Conservation (phyloP, 2,329 filamentous ascomycete species). For the Sporothrix brasiliensis region DNA sequence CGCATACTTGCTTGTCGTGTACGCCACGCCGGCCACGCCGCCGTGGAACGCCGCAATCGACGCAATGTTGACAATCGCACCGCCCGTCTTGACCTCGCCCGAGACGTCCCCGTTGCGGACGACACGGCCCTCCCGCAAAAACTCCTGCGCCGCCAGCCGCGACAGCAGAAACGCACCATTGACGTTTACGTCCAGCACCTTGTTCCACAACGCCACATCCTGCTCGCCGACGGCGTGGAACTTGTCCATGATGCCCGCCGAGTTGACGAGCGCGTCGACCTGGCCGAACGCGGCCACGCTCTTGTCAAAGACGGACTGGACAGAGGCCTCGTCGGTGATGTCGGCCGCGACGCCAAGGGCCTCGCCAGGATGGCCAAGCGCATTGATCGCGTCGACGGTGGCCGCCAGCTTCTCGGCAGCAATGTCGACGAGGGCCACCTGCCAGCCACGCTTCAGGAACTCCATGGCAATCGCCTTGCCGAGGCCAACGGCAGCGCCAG, state of each 20-base stretch:
- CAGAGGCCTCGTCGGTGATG: constrained; percentile 42
- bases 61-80: constrained; percentile 25
- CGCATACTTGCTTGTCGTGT: constrained; percentile 40
- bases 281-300: constrained; percentile 42
- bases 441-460: constrained; percentile 18
- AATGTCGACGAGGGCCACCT: constrained; percentile 26
- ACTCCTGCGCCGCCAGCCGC: background rate
- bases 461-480: constrained; percentile 17
- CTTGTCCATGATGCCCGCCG: constrained; percentile 60
- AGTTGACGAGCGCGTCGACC: constrained; percentile 62
- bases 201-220: constrained; percentile 54
- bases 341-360: constrained; percentile 32
- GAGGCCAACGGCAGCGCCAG: constrained; percentile 22
- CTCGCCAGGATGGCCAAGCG: background rate
- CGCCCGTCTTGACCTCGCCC: background rate
- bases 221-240: constrained; percentile 57
- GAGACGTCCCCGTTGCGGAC: constrained; percentile 2
- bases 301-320: constrained; percentile 40
- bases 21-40: constrained; percentile 34
- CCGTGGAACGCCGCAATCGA: constrained; percentile 21
- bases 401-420: background rate
- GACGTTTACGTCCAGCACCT: constrained; percentile 59
- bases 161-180: constrained; percentile 54
- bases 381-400: background rate
- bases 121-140: background rate